These are phyloP conservation scores for Coemansia sp. DNA, from an alignment of 192 early-diverging fungal genomes.

Conservation along the genomic window DNA sequence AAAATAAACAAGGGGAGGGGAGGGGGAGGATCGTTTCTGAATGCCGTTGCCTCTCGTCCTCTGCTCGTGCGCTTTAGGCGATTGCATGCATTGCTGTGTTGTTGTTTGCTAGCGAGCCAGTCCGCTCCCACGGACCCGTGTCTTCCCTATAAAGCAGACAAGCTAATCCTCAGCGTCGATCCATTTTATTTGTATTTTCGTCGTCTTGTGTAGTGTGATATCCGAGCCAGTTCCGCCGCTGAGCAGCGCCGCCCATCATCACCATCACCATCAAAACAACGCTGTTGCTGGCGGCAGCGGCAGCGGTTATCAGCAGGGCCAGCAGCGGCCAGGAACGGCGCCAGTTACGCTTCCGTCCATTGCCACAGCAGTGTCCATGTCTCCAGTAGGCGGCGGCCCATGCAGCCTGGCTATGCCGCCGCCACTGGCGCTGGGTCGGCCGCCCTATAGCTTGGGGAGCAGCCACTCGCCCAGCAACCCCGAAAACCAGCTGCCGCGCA, in stretches of 20 bases:
- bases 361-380: constrained; percentile 11
- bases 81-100: constrained; percentile 8
- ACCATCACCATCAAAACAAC: constrained; percentile 1
- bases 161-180: too few relatives aligned
- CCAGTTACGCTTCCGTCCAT: constrained; percentile 31
- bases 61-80: not conserved
- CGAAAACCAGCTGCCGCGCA: constrained; percentile 35
- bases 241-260: not conserved
- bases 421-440: constrained; percentile 14
- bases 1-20: too few relatives aligned
- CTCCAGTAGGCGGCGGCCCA: not conserved
- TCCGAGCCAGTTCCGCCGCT: constrained; percentile 26
- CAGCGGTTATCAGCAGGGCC: not conserved
- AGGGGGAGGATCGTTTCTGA: not conserved
- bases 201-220: constrained; percentile 34
- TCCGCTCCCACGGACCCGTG: not conserved
- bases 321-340: not conserved
- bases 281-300: not conserved
- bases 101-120: not conserved
- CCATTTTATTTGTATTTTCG: too few relatives aligned
- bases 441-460: constrained; percentile 31
- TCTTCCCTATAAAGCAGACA: too few relatives aligned
- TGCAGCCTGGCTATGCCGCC: constrained; percentile 5
- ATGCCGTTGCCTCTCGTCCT: not conserved
- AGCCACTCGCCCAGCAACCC: constrained; percentile 20